These are phyloP conservation scores for Apiospora marii DNA, from an alignment of 2,329 filamentous ascomycete species.

Conservation along the genomic window DNA sequence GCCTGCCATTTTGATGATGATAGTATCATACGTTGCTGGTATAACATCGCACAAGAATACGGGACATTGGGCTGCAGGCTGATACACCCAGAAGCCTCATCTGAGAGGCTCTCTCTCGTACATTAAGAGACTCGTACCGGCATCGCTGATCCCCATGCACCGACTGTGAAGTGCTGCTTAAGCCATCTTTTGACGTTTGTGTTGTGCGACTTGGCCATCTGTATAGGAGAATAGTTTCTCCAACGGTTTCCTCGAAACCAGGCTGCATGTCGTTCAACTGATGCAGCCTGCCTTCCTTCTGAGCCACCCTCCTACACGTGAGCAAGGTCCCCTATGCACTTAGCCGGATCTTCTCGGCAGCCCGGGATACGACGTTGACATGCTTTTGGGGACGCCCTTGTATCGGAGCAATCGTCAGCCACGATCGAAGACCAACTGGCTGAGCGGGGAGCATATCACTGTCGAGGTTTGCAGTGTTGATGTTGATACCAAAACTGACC, in stretches of 20 bases:
- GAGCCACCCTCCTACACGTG: slow-evolving; percentile 20
- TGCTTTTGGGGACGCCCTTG: background rate
- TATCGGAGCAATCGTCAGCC: background rate
- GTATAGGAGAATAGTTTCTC: slow-evolving; percentile 36
- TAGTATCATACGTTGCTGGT: background rate
- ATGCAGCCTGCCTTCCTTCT: slow-evolving; percentile 23
- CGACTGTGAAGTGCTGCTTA: slow-evolving; percentile 24
- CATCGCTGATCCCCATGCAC: background rate
- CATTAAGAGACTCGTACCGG: background rate
- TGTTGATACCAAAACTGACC: background rate
- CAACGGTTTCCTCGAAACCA: slow-evolving; percentile 31
- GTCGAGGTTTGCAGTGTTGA: background rate
- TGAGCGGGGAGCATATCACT: background rate
- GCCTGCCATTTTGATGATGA: slow-evolving; percentile 1
- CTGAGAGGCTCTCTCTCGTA: background rate
- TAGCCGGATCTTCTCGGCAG: slow-evolving; percentile 3
- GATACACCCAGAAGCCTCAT: background rate
- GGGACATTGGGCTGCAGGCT: background rate
- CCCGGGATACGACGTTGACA: slow-evolving; percentile 1
- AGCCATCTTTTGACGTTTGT: slow-evolving; percentile 32
- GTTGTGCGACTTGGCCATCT: slow-evolving; percentile 36
- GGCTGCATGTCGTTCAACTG: slow-evolving; percentile 26
- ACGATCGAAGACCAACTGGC: background rate
- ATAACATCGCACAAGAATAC: slow-evolving; percentile 6
- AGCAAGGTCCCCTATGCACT: slow-evolving; percentile 14